phyloP scores from a whole-genome alignment of 495 filamentous ascomycete species.

The Penicillium desertorum region DNA sequence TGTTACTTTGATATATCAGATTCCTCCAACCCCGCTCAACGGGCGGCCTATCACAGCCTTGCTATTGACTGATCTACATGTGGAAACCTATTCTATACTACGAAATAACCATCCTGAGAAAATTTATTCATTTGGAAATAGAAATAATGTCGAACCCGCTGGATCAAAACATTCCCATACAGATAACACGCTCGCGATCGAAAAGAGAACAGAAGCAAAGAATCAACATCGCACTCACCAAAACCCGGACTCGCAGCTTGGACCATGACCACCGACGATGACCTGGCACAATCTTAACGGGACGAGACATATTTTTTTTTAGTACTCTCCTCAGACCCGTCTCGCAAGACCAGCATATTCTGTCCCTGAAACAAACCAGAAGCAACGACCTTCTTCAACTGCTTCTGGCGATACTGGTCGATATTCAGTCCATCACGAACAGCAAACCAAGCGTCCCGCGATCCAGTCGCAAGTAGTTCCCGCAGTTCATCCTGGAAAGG shows the following conservation, averaged over 20 bases:
- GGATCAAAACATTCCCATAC: not conserved
- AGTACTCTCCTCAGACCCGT: not conserved
- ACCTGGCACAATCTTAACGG: not conserved
- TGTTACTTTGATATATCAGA: not conserved
- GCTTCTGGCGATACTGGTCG: constrained; percentile 15
- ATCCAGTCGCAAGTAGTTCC: constrained; percentile 30
- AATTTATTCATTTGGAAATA: not conserved
- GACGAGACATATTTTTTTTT: not conserved
- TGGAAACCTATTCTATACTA: not conserved
- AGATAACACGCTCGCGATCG: not conserved
- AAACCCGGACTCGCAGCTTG: not conserved
- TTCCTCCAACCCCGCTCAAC: not conserved
- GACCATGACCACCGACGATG: not conserved
- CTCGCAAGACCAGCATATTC: not conserved
- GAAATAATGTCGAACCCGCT: not conserved
- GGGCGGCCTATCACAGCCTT: not conserved
- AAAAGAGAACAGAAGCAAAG: not conserved
- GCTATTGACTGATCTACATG: not conserved
- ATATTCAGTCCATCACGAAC: constrained; percentile 20
- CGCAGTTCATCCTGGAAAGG: constrained; percentile 29
- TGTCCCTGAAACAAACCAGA: constrained; percentile 7
- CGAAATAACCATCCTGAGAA: not conserved
- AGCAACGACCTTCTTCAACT: constrained; percentile 1
- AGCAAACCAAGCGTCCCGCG: constrained; percentile 35
- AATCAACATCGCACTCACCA: not conserved